phyloP scores from a whole-genome alignment of 148 eudicot genomes.

The Silene conica region DNA sequence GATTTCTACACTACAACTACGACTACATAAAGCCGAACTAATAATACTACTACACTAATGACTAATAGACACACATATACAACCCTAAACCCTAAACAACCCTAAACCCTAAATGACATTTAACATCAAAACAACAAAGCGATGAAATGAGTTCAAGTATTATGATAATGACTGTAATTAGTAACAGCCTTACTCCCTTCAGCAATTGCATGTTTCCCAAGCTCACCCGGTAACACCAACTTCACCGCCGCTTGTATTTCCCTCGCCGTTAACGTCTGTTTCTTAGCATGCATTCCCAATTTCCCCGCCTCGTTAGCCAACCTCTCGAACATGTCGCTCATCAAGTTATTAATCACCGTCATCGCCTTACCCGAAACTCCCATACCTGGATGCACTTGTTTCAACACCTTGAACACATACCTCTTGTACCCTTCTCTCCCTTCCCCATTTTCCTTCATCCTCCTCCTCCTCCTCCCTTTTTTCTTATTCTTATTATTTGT shows the following conservation, averaged over 20 bases:
- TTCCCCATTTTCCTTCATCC: conserved; percentile 1
- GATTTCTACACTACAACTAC: too few species aligned
- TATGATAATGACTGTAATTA: conserved; percentile 29
- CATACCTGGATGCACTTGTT: conserved; percentile 80
- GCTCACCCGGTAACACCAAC: conserved; percentile 74
- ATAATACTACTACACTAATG: too few species aligned
- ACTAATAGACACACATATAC: too few species aligned
- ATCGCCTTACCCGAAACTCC: conserved; percentile 66
- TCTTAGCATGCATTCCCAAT: conserved; percentile 26
- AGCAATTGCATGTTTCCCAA: conserved; percentile 70
- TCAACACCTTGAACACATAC: conserved; percentile 59
- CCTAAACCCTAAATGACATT: too few species aligned
- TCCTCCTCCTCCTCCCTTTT: conserved; percentile 15
- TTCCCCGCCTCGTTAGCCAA: conserved; percentile 50
- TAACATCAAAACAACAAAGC: too few species aligned
- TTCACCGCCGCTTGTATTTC: conserved; percentile 77
- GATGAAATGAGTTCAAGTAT: background rate
- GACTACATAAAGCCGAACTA: too few species aligned
- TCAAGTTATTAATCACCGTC: conserved; percentile 59
- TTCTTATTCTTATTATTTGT: background rate
- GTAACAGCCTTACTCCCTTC: conserved; percentile 74
- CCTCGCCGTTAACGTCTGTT: conserved; percentile 53
- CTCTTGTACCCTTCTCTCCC: conserved; percentile 50
- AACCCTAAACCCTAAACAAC: too few species aligned
- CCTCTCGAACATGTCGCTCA: conserved; percentile 78